phyloP scores from a whole-genome alignment of 2,329 filamentous ascomycete species.

The Septoria petroselini region DNA sequence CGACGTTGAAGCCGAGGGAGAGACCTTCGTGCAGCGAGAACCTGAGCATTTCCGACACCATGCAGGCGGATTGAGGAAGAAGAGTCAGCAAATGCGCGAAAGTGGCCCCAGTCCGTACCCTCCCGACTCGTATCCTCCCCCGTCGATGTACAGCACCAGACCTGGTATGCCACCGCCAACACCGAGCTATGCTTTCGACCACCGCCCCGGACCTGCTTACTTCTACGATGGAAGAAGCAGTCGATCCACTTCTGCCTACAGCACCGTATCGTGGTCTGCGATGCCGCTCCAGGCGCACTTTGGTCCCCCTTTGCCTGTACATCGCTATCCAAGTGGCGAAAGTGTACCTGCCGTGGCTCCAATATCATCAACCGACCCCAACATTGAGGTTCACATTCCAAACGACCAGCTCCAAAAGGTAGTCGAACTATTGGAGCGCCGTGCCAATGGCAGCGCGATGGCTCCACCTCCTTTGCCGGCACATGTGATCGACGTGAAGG shows the following conservation, averaged over 20 bases:
- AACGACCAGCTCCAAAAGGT: conserved; percentile 34
- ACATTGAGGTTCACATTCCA: conserved; percentile 25
- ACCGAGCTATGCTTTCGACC: conserved; percentile 12
- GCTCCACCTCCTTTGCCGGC: conserved; percentile 31
- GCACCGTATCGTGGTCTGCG: conserved; percentile 18
- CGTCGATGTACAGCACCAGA: conserved; percentile 6
- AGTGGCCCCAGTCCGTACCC: no score
- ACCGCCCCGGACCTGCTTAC: background rate
- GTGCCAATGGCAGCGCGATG: conserved; percentile 20
- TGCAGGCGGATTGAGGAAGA: background rate
- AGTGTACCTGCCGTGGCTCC: no score
- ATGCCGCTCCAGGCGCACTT: conserved; percentile 10
- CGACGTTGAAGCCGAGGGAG: background rate
- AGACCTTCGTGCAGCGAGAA: background rate
- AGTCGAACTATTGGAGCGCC: conserved; percentile 3
- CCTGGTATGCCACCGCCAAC: conserved; percentile 25
- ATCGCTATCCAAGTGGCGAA: background rate
- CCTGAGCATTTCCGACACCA: conserved; percentile 6
- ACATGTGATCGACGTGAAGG: conserved; percentile 14
- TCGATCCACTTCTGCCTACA: conserved; percentile 28
- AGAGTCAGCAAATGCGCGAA: background rate
- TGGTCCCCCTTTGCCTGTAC: background rate
- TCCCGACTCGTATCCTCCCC: conserved; percentile 9
- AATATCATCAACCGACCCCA: background rate
- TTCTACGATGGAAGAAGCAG: conserved; percentile 17